Percentiles rank a stretch among this genome's conserved stretches.
Conservation (phyloP, 768 basidiomycete genomes). For the Coprinellus aureogranulatus region DNA sequence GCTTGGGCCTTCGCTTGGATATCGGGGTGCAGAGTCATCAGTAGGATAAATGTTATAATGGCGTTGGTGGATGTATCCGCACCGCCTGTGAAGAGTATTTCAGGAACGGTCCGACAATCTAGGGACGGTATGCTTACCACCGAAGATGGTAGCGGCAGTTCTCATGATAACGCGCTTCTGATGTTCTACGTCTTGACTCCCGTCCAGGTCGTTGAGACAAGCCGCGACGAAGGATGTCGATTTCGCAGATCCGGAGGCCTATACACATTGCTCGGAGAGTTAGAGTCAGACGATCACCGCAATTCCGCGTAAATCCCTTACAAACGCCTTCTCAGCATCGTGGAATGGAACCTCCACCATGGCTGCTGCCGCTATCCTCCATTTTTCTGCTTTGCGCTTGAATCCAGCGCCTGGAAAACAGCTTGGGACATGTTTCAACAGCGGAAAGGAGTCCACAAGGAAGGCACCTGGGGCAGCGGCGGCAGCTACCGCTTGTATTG, state of each 20-base stretch:
- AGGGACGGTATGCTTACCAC: too few relatives aligned
- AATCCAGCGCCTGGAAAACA: slow-evolving; percentile 39
- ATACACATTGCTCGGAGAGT: too few relatives aligned
- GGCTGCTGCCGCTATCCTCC: too few relatives aligned
- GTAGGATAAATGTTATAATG: slow-evolving; percentile 8
- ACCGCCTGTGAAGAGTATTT: neutral
- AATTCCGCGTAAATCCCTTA: too few relatives aligned
- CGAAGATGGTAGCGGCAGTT: too few relatives aligned
- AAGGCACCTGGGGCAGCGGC: slow-evolving; percentile 20
- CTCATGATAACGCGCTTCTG: too few relatives aligned
- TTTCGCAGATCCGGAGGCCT: too few relatives aligned
- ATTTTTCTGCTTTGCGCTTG: slow-evolving; percentile 22
- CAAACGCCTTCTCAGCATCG: neutral
- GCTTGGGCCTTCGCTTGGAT: slow-evolving; percentile 14
- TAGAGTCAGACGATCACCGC: too few relatives aligned
- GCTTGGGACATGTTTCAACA: slow-evolving; percentile 28
- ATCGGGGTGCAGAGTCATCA: slow-evolving; percentile 13
- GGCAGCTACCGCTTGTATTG: slow-evolving; percentile 20
- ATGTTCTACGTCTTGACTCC: too few relatives aligned
- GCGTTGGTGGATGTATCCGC: slow-evolving; percentile 5
- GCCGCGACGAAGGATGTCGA: too few relatives aligned
- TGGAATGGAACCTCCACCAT: neutral
- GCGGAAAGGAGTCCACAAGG: slow-evolving; percentile 14
- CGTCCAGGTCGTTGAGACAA: too few relatives aligned
- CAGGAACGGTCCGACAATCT: neutral